Evolutionary conservation across 1,139 yeast species (phyloP).

Genomic region (Saccharomyces hybrid): DNA sequence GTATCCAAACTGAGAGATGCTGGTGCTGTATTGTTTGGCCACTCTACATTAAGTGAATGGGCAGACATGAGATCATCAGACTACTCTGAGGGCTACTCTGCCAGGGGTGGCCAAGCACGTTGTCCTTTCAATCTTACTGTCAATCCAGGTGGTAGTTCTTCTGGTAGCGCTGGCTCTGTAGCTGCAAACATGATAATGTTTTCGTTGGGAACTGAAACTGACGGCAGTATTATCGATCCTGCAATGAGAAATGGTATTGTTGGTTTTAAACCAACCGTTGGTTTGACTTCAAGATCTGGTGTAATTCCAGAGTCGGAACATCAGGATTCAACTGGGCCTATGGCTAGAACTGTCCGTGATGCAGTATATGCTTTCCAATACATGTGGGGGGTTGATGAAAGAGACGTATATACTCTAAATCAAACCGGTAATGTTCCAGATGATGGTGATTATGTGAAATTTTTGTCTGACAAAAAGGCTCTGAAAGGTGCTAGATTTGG

Average conservation of each 20-base stretch:
- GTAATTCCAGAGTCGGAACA: slow-evolving; percentile 27
- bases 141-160: slow-evolving; percentile 25
- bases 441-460: slow-evolving; percentile 15
- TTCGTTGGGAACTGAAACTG: neutral
- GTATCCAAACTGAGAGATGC: slow-evolving; percentile 23
- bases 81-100: slow-evolving; percentile 27
- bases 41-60: slow-evolving; percentile 26
- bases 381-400: slow-evolving; percentile 25
- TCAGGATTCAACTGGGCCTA: slow-evolving; percentile 24
- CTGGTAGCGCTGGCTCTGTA: slow-evolving; percentile 22
- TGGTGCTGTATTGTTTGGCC: slow-evolving; percentile 28
- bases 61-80: slow-evolving; percentile 26
- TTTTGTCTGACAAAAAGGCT: slow-evolving; percentile 17
- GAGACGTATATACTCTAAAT: neutral
- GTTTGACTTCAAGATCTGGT: slow-evolving; percentile 24
- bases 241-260: slow-evolving; percentile 23
- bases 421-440: neutral
- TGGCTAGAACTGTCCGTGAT: slow-evolving; percentile 26
- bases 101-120: slow-evolving; percentile 26
- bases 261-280: slow-evolving; percentile 27
- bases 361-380: slow-evolving; percentile 25
- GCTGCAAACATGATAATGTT: neutral
- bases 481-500: slow-evolving; percentile 27
- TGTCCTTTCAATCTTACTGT: slow-evolving; percentile 22
- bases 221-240: slow-evolving; percentile 21